Conservation (phyloP, 2,329 filamentous ascomycete genomes). For the Pyricularia sp. region DNA sequence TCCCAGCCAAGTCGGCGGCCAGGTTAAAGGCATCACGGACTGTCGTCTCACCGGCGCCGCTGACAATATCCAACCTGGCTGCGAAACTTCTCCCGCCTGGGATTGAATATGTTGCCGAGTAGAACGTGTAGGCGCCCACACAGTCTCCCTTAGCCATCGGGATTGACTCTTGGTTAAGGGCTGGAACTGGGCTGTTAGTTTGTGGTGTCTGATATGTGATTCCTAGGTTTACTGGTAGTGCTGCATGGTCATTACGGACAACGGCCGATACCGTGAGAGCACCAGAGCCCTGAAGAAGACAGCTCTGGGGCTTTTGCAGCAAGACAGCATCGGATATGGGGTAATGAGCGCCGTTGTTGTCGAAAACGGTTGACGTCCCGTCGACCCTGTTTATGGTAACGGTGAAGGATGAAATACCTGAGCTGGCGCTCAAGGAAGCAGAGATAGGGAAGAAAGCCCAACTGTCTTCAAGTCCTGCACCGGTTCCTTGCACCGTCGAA, state of each 20-base stretch:
- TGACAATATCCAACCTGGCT: conserved; percentile 34
- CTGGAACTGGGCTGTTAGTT: conserved; percentile 31
- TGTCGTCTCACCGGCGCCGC: conserved; percentile 23
- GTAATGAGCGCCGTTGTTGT: conserved; percentile 50
- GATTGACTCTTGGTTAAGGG: conserved; percentile 25
- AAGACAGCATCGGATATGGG: conserved; percentile 45
- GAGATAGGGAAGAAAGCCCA: conserved; percentile 45
- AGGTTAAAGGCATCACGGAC: conserved; percentile 39
- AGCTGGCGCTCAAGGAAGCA: conserved; percentile 42
- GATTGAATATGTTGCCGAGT: conserved; percentile 30
- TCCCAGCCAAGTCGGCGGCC: conserved; percentile 31
- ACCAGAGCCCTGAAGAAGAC: conserved; percentile 33
- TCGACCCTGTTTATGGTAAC: conserved; percentile 38
- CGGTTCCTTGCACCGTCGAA: conserved; percentile 34
- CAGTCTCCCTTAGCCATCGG: conserved; percentile 32
- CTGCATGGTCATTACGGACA: conserved; percentile 36
- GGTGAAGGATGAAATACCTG: conserved; percentile 53
- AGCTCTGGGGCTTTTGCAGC: conserved; percentile 48
- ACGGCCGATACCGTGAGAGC: conserved; percentile 35
- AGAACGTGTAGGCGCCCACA: conserved; percentile 39
- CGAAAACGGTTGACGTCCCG: conserved; percentile 33
- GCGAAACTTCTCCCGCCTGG: conserved; percentile 33
- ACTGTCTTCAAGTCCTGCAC: conserved; percentile 49
- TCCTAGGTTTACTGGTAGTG: conserved; percentile 28
- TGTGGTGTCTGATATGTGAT: conserved; percentile 34